Conservation (phyloP, 176 grass and related monocot species). For the Phyllostachys edulis region DNA sequence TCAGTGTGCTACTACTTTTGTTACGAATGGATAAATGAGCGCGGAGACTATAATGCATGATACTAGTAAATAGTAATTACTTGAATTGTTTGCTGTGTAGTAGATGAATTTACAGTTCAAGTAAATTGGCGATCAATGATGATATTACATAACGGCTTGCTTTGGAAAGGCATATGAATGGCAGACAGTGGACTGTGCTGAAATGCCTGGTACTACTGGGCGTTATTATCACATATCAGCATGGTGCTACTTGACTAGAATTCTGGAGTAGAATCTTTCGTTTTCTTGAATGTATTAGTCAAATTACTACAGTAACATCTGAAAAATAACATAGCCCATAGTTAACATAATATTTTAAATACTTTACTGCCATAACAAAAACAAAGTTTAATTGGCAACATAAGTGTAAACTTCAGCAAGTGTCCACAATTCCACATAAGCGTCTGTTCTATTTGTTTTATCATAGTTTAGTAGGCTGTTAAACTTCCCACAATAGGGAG, state of each 20-base stretch:
- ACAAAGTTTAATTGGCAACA: not conserved
- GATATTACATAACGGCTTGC: too few relatives aligned
- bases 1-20: not conserved
- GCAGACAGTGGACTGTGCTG: too few relatives aligned
- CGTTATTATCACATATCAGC: too few relatives aligned
- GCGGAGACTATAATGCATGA: not conserved
- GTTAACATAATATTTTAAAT: not conserved
- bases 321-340: not conserved
- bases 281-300: too few relatives aligned
- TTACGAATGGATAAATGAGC: not conserved
- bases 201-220: too few relatives aligned
- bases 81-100: conserved; percentile 2
- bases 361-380: too few relatives aligned
- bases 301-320: not conserved
- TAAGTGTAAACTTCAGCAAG: not conserved
- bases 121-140: not conserved
- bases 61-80: not conserved
- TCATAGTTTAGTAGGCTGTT: not conserved
- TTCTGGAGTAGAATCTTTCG: too few relatives aligned
- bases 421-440: not conserved
- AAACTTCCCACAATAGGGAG: not conserved
- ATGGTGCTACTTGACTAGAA: too few relatives aligned
- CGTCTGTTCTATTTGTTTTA: not conserved
- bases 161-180: too few relatives aligned
- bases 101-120: not conserved